These are phyloP conservation scores for Colletotrichum navitas DNA, from an alignment of 2,329 filamentous ascomycete species.

Conservation along the genomic window DNA sequence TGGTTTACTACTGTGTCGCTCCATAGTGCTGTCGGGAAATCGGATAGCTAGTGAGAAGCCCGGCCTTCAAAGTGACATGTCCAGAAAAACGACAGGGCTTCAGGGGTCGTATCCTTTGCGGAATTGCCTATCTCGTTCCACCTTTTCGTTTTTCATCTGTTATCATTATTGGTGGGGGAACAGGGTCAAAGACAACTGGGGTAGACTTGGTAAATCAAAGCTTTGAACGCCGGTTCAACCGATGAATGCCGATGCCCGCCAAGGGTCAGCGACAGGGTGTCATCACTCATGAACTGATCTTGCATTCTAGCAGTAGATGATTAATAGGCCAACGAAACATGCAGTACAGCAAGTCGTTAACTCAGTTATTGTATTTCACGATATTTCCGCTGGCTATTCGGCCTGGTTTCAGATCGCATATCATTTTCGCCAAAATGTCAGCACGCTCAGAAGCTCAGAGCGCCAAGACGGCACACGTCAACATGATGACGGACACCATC, in stretches of 20 bases:
- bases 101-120: not conserved
- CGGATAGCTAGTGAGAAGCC: not conserved
- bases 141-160: conserved; percentile 3
- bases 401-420: not conserved
- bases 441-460: conserved; percentile 9
- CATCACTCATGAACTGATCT: not conserved
- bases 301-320: not conserved
- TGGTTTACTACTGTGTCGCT: not conserved
- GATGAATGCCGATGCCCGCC: conserved; percentile 3
- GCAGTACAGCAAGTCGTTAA: too few species aligned
- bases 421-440: not conserved
- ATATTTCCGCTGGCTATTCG: not conserved
- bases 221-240: not conserved
- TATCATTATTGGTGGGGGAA: not conserved
- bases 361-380: not conserved
- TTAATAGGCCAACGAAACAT: not conserved
- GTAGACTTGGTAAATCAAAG: not conserved
- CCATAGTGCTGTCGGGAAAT: not conserved
- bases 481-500: conserved; percentile 61
- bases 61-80: not conserved
- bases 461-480: conserved; percentile 55
- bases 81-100: not conserved
- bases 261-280: not conserved
- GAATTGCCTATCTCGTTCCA: conserved; percentile 11
- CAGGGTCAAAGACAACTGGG: not conserved